Evolutionary conservation across 768 basidiomycete genomes (phyloP).

Genomic region (Rhodotorula toruloides): DNA sequence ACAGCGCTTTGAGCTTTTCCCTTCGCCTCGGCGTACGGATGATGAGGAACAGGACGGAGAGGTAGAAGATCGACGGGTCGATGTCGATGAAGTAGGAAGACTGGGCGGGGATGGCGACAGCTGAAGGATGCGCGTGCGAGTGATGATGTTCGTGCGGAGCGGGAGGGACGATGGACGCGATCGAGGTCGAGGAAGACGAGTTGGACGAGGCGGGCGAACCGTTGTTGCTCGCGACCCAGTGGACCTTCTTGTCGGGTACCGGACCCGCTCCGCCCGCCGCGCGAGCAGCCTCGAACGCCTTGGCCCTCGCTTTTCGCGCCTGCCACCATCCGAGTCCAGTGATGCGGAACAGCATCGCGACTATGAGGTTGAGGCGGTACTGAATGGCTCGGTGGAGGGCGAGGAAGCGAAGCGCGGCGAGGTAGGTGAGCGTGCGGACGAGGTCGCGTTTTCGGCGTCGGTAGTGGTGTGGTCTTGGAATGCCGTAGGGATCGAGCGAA

Average conservation of each 20-base stretch:
- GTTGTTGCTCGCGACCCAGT: constrained; percentile 1
- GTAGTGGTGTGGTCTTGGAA: constrained; percentile 31
- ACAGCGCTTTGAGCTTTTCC: constrained; percentile 10
- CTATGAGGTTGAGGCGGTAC: constrained; percentile 12
- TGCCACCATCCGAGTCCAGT: constrained; percentile 10
- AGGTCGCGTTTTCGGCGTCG: constrained; percentile 42
- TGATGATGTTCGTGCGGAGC: constrained; percentile 3
- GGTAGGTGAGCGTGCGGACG: constrained; percentile 41
- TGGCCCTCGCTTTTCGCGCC: not conserved
- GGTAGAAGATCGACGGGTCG: constrained; percentile 18
- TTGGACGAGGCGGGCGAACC: not conserved
- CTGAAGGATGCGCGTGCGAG: not conserved
- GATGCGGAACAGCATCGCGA: constrained; percentile 5
- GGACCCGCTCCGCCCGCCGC: not conserved
- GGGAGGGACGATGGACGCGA: constrained; percentile 5
- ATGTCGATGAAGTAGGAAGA: not conserved
- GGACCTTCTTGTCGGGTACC: constrained; percentile 13
- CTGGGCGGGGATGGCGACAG: not conserved
- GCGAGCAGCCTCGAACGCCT: too few relatives aligned
- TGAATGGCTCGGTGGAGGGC: constrained; percentile 34
- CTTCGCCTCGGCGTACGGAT: constrained; percentile 20
- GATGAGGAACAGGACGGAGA: constrained; percentile 24
- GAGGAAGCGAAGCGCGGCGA: constrained; percentile 41
- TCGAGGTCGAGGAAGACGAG: not conserved
- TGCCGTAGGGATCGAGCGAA: constrained; percentile 21